Percentiles rank a stretch among this genome's conserved stretches.
Evolutionary conservation across 495 filamentous ascomycete species (phyloP).

Genomic region (Tuber brumale): DNA sequence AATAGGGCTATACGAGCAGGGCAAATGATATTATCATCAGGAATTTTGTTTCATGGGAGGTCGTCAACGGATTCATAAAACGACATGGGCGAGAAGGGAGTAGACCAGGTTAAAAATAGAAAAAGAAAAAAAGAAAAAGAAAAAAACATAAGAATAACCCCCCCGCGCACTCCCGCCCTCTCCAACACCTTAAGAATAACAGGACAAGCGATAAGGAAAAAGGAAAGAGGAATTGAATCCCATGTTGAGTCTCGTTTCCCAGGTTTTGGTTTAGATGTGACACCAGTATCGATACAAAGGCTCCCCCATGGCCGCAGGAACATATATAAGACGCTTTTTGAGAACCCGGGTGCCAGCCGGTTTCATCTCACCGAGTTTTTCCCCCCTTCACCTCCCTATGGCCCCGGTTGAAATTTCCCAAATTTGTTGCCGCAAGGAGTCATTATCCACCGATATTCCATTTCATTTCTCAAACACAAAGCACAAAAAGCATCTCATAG

Average conservation of each 20-base stretch:
- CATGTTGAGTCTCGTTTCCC: neutral
- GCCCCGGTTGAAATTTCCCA: neutral
- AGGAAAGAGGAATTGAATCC: neutral
- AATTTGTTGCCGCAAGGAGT: slow-evolving; percentile 32
- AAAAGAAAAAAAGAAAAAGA: neutral
- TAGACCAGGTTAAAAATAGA: neutral
- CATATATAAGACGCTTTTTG: slow-evolving; percentile 4
- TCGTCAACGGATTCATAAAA: neutral
- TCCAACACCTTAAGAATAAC: neutral
- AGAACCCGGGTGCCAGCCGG: slow-evolving; percentile 3
- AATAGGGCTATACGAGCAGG: neutral
- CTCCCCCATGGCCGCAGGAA: neutral
- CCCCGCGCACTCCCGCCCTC: neutral
- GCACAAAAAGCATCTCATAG: slow-evolving; percentile 39
- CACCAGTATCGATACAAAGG: slow-evolving; percentile 6
- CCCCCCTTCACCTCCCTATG: neutral
- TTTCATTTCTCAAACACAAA: slow-evolving; percentile 41
- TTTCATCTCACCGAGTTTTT: neutral
- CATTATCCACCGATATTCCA: slow-evolving; percentile 40
- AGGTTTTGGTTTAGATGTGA: neutral
- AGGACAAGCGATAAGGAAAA: neutral
- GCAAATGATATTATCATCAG: neutral
- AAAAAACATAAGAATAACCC: neutral
- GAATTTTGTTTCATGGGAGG: neutral
- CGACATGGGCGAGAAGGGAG: neutral